Evolutionary conservation across 129 eudicot species (phyloP), one percentile per base, ranked within the genome.

Genomic region (Scalesia atractyloides): DNA sequence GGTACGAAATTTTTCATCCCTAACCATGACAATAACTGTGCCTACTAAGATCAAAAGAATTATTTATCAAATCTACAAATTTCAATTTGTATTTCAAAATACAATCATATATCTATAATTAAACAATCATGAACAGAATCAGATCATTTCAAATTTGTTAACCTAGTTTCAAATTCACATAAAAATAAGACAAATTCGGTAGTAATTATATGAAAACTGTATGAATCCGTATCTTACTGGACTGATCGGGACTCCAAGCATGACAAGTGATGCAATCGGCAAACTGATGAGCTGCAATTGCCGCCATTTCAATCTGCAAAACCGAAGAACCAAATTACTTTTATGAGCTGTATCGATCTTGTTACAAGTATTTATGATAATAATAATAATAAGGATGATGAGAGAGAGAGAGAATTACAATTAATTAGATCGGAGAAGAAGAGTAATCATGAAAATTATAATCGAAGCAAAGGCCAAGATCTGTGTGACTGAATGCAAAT

Each of bases 201-300:
- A 34, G 2, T 34, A 44, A 56, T 26, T 12, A 11, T n/a, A 16
- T 34, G 12, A 63, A 41, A 44, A 53, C 16, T 52, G 18, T 3
- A 2, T 53, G 30, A 14, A 67, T 74, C n/a, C 22, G 70, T 50
- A 34, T 48, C 59, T 62, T 84, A 93, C 98, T 93, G 53, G 98
- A 87, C 17, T 89, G 97, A 72, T 93, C 98, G 57, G 98, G 96
- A 81, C 97, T 93, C 98, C 98, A 93, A 68, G 96, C 84, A 73
- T 93, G 98, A 73, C 97, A 93, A 60, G 96, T 84, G 70, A 88
- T 80, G 84, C 91, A 89, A 61, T 87, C 89, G 8, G 98, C 97
- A 71, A 93, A 90, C 84, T 86, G 91, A 78, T 93, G 90, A 68
- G 75, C 89, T 76, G 87, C 85, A 66, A 88, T 85, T 57, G 95